Conservation (phyloP, 345 rosid species). For the Streptanthus diversifolius region DNA sequence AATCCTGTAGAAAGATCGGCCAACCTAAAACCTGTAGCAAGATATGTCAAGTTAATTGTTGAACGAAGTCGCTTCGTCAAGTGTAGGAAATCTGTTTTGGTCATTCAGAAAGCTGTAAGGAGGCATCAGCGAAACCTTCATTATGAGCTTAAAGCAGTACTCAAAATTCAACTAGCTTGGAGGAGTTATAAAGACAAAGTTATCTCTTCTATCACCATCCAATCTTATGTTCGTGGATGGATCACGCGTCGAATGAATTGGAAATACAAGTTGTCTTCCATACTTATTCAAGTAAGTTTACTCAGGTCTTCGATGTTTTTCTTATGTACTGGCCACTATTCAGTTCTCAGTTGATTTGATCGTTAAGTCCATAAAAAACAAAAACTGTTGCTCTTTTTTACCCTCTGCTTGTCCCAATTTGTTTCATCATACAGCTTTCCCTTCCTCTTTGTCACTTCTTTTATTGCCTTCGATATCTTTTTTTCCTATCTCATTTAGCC, state of each 20-base stretch:
- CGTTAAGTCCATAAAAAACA: not conserved
- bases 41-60: constrained; percentile 42
- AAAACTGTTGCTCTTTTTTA: not conserved
- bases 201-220: constrained; percentile 53
- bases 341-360: constrained; percentile 14
- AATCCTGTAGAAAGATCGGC: constrained; percentile 38
- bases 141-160: constrained; percentile 44
- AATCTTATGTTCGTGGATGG: constrained; percentile 65
- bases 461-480: not conserved
- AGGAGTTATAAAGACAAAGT: constrained; percentile 38
- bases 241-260: constrained; percentile 36
- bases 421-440: not conserved
- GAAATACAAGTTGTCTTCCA: constrained; percentile 31
- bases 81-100: constrained; percentile 40
- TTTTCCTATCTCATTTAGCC: not conserved
- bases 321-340: not conserved
- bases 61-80: constrained; percentile 52
- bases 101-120: constrained; percentile 64
- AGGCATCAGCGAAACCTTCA: constrained; percentile 26
- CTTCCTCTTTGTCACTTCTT: constrained; percentile 3
- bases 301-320: not conserved
- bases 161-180: constrained; percentile 59
- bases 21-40: constrained; percentile 29
- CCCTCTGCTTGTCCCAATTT: not conserved
- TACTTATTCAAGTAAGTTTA: constrained; percentile 61